Conservation (phyloP, 371 early-diverging fungal genomes). For the Fennellomyces sp. region DNA sequence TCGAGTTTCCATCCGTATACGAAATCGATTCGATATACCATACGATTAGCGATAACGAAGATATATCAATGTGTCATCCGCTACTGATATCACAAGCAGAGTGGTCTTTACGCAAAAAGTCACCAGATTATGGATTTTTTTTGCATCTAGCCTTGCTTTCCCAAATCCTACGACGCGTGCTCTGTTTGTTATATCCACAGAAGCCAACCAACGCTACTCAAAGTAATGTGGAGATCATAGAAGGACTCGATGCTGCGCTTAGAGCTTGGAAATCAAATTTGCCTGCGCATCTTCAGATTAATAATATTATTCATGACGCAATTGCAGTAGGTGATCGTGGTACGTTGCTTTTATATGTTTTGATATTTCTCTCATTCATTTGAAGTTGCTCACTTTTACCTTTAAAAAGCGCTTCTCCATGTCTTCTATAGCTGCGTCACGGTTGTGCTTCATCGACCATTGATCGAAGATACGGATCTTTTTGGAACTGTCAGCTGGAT, state of each 20-base stretch:
- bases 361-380: no score
- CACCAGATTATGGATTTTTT: conserved; percentile 25
- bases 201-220: conserved; percentile 14
- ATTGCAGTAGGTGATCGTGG: no score
- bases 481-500: conserved; percentile 13
- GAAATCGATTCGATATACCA: conserved; percentile 24
- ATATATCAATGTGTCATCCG: neutral
- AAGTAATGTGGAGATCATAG: conserved; percentile 15
- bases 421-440: conserved; percentile 25
- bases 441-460: conserved; percentile 18
- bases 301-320: neutral
- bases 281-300: conserved; percentile 8
- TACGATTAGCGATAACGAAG: no score
- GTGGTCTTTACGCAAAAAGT: conserved; percentile 8
- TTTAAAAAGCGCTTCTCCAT: neutral
- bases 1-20: conserved; percentile 36
- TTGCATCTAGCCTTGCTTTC: conserved; percentile 24
- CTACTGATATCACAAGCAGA: conserved; percentile 24
- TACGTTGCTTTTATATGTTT: no score
- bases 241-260: conserved; percentile 23
- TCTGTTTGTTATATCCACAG: conserved; percentile 32
- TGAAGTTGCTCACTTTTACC: no score
- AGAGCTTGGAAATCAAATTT: conserved; percentile 27
- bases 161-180: conserved; percentile 33
- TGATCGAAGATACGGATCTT: conserved; percentile 2